phyloP scores from a whole-genome alignment of 1,284 basidiomycete genomes.

The Anthracocystis panici-leucophaei region DNA sequence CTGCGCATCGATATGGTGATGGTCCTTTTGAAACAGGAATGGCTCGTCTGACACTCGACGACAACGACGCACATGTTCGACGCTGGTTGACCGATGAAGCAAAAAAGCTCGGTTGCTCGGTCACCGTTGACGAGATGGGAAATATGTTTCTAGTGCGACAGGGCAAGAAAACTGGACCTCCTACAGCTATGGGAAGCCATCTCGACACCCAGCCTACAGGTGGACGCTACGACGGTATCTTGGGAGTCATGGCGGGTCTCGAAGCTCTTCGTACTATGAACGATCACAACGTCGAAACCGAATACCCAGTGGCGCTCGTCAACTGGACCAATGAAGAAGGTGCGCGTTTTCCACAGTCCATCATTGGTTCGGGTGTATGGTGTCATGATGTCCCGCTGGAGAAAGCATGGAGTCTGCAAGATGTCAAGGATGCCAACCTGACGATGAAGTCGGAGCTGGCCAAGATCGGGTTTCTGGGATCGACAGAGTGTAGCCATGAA shows the following conservation, averaged over 20 bases:
- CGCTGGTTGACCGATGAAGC: conserved; percentile 64
- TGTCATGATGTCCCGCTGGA: conserved; percentile 46
- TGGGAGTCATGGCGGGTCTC: conserved; percentile 44
- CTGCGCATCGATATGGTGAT: conserved; percentile 35
- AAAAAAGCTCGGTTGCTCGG: conserved; percentile 61
- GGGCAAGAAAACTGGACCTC: conserved; percentile 29
- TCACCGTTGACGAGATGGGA: conserved; percentile 62
- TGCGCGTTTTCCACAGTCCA: conserved; percentile 44
- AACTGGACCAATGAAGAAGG: conserved; percentile 55
- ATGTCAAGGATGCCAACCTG: conserved; percentile 31
- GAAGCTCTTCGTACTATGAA: conserved; percentile 41
- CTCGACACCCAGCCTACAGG: conserved; percentile 48
- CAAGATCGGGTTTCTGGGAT: conserved; percentile 38
- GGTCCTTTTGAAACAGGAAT: conserved; percentile 35
- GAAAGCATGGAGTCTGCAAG: conserved; percentile 35
- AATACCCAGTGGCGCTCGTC: conserved; percentile 36
- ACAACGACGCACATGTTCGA: conserved; percentile 63
- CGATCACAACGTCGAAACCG: conserved; percentile 23
- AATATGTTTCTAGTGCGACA: conserved; percentile 66
- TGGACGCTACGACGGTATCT: conserved; percentile 45
- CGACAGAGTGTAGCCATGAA: conserved; percentile 33
- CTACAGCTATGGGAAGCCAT: conserved; percentile 46
- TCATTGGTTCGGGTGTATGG: conserved; percentile 65
- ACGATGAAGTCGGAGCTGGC: conserved; percentile 47
- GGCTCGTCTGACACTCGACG: conserved; percentile 59